These are phyloP conservation scores for Rubia yunnanensis DNA, from an alignment of 257 asterid species.

Conservation along the genomic window DNA sequence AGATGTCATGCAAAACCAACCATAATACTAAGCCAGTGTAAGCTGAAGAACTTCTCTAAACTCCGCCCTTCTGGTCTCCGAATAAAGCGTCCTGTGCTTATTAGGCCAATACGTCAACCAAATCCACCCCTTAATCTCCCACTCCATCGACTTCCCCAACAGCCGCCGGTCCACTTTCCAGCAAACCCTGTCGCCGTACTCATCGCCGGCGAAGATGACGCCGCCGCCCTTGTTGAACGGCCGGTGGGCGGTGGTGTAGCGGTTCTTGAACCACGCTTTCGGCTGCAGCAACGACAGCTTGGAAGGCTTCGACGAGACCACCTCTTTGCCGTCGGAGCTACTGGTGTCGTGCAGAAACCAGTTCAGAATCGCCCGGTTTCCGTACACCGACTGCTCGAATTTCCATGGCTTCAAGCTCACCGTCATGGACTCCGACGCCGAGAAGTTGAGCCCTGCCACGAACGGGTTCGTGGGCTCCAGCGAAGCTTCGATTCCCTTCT, in stretches of 20 bases:
- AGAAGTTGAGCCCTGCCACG: constrained; percentile 47
- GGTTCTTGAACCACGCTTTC: constrained; percentile 72
- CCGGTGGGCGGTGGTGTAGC: constrained; percentile 56
- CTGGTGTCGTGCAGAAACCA: constrained; percentile 69
- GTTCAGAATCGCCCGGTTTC: constrained; percentile 42
- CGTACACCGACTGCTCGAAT: constrained; percentile 70
- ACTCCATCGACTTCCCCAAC: constrained; percentile 59
- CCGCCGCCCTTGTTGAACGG: constrained; percentile 81
- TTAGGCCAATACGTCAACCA: constrained; percentile 97
- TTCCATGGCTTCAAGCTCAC: constrained; percentile 74
- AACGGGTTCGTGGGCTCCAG: constrained; percentile 45
- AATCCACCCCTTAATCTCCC: constrained; percentile 77
- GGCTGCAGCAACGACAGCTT: constrained; percentile 55
- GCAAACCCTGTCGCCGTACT: constrained; percentile 71
- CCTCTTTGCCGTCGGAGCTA: constrained; percentile 62
- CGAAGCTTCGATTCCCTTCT: constrained; percentile 53
- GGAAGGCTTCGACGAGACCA: constrained; percentile 73
- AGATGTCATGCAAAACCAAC: neutral
- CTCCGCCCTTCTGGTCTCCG: constrained; percentile 68
- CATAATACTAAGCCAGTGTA: constrained; percentile 20
- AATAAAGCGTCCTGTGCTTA: constrained; percentile 44
- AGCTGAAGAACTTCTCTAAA: constrained; percentile 51
- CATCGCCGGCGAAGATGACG: constrained; percentile 77
- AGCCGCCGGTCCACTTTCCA: constrained; percentile 66
- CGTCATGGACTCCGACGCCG: constrained; percentile 50